Conservation (phyloP, 2,329 filamentous ascomycete genomes). For the Trichoderma simmonsii region DNA sequence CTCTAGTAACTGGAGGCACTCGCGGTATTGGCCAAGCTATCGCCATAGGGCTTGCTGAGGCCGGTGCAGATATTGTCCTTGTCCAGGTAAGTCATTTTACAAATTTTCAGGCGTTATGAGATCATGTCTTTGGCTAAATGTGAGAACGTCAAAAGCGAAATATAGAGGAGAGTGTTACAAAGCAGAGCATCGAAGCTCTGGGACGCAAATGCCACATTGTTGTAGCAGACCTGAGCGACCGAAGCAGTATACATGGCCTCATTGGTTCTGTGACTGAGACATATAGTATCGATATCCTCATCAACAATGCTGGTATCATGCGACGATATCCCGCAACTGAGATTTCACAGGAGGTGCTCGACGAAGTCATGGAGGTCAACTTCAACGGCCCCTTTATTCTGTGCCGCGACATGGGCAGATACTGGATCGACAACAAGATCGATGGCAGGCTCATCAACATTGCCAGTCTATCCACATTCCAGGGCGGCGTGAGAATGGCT, state of each 20-base stretch:
- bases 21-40: neutral
- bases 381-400: neutral
- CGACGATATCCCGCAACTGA: neutral
- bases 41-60: neutral
- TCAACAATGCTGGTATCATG: neutral
- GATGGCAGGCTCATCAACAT: neutral
- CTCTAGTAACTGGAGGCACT: neutral
- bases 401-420: slow-evolving; percentile 5
- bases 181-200: neutral
- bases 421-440: slow-evolving; percentile 9
- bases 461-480: neutral
- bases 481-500: slow-evolving; percentile 4
- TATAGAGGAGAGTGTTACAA: neutral
- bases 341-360: neutral
- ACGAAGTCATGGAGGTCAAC: slow-evolving; percentile 4
- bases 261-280: neutral
- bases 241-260: neutral
- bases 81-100: neutral
- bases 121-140: neutral
- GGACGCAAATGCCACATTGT: neutral
- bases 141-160: neutral
- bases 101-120: neutral
- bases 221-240: neutral
- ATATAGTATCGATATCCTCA: neutral
- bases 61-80: neutral